These are phyloP conservation scores for Nakaseomyces kungkrabaensis DNA, from an alignment of 1,139 yeast species.

Conservation along the genomic window DNA sequence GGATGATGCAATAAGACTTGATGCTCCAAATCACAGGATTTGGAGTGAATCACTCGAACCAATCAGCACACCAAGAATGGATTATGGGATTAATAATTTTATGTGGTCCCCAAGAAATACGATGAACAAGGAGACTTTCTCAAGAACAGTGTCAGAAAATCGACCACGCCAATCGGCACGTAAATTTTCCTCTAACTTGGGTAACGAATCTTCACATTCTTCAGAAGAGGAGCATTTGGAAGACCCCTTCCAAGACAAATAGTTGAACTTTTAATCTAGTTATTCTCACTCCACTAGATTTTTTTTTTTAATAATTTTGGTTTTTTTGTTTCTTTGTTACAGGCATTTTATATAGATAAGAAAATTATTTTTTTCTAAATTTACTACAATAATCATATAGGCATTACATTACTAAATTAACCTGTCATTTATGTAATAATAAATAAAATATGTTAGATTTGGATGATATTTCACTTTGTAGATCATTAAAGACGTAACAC, in stretches of 20 bases:
- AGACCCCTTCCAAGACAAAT: not conserved
- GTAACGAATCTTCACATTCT: not conserved
- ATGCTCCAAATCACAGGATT: not conserved
- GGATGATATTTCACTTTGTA: too few species aligned
- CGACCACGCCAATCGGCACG: not conserved
- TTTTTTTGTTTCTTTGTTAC: not conserved
- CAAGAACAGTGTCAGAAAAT: not conserved
- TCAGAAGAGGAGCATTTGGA: not conserved
- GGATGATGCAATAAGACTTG: not conserved
- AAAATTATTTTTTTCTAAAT: too few species aligned
- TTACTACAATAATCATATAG: too few species aligned
- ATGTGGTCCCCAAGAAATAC: constrained; percentile 22
- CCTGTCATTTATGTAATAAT: too few species aligned
- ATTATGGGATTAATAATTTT: constrained; percentile 22
- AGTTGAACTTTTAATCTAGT: not conserved
- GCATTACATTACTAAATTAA: too few species aligned
- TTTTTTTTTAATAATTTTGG: not conserved
- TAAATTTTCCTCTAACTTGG: not conserved
- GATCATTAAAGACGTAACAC: too few species aligned
- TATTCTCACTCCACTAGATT: too few species aligned
- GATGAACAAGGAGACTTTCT: not conserved
- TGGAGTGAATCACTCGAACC: constrained; percentile 4
- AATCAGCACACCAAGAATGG: constrained; percentile 19
- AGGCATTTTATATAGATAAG: too few species aligned
- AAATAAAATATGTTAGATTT: too few species aligned